phyloP scores from a whole-genome alignment of 208 protist genomes.

The Trypanosoma congolense region DNA sequence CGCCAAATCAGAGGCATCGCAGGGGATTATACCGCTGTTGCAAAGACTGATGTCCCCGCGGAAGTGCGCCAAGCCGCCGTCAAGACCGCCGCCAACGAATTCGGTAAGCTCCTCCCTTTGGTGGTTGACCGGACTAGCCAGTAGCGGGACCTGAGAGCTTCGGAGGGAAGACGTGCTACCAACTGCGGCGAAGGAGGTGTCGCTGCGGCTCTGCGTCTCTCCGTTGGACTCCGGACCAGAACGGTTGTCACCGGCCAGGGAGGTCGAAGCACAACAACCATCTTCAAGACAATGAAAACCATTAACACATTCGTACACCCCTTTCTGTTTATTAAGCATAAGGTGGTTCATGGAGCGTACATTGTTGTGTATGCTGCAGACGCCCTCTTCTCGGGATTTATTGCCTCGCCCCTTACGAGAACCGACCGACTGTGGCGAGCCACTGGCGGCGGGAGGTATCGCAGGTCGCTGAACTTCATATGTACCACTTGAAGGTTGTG shows the following conservation, averaged over 20 bases:
- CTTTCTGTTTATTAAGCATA: slow-evolving; percentile 57
- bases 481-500: slow-evolving; percentile 11
- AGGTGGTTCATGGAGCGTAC: slow-evolving; percentile 83
- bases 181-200: background rate
- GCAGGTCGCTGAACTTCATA: slow-evolving; percentile 16
- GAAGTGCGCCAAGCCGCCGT: background rate
- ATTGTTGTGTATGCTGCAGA: slow-evolving; percentile 79
- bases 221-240: background rate
- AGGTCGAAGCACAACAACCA: slow-evolving; percentile 23
- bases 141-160: background rate
- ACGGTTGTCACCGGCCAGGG: slow-evolving; percentile 8
- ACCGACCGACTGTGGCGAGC: slow-evolving; percentile 23
- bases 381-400: slow-evolving; percentile 72
- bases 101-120: background rate
- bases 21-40: slow-evolving; percentile 1
- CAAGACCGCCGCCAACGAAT: background rate
- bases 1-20: slow-evolving; percentile 5
- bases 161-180: background rate
- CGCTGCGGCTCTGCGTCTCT: background rate
- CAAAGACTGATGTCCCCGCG: background rate
- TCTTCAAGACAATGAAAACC: slow-evolving; percentile 88
- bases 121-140: background rate
- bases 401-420: slow-evolving; percentile 32
- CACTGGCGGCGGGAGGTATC: slow-evolving; percentile 20
- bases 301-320: slow-evolving; percentile 76